phyloP scores from a whole-genome alignment of 2,329 filamentous ascomycete genomes.

The Phoma sp. region DNA sequence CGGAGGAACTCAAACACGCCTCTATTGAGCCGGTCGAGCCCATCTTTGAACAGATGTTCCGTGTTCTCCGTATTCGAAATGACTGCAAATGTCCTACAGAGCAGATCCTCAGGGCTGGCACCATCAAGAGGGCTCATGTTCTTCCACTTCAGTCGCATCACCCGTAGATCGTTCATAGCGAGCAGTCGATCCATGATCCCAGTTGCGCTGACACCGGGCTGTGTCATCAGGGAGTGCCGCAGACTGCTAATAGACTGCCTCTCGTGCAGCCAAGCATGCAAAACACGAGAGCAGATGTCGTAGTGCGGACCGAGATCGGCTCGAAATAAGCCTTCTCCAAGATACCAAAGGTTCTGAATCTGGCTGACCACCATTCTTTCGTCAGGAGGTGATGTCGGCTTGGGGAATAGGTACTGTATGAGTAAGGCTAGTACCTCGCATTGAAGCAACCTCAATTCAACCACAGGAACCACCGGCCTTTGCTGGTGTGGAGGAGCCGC shows the following conservation, averaged over 20 bases:
- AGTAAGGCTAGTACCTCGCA: constrained; percentile 42
- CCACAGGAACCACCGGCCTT: constrained; percentile 11
- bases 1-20: constrained; percentile 41
- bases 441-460: constrained; percentile 36
- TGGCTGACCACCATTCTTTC: constrained; percentile 33
- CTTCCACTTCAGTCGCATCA: constrained; percentile 46
- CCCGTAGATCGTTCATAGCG: constrained; percentile 43
- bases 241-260: constrained; percentile 38
- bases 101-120: constrained; percentile 41
- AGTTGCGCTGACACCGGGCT: constrained; percentile 32
- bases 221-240: constrained; percentile 26
- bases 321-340: constrained; percentile 34
- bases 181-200: constrained; percentile 41
- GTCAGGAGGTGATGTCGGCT: constrained; percentile 28
- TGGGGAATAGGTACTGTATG: constrained; percentile 40
- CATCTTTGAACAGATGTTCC: constrained; percentile 44
- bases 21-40: constrained; percentile 35
- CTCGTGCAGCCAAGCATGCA: constrained; percentile 41
- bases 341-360: constrained; percentile 38
- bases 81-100: constrained; percentile 37
- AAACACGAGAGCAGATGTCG: constrained; percentile 35
- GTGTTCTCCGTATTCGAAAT: constrained; percentile 45
- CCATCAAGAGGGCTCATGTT: constrained; percentile 43
- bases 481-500: constrained; percentile 11
- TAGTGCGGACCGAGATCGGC: constrained; percentile 33